Evolutionary conservation across 2,329 filamentous ascomycete genomes (phyloP), one percentile per base, ranked within the genome.

Genomic region (Hypoxylon sp.): DNA sequence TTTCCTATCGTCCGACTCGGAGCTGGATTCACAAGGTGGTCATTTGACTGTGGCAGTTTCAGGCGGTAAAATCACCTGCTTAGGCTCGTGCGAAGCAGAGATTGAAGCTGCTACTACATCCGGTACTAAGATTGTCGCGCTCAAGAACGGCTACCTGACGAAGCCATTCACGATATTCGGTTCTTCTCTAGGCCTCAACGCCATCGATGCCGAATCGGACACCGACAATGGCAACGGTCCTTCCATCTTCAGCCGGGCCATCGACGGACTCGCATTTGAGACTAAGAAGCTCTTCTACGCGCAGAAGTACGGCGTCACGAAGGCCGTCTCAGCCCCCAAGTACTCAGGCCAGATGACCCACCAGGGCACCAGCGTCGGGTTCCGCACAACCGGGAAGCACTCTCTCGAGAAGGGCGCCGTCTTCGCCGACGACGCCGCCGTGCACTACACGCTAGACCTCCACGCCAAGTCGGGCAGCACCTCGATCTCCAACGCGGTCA

Each of bases 71-170:
- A 79, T 89, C 17, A 68, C 76, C 15, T 89, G 87, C 65, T 62
- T 86, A 6, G 86, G 87, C 2, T 10, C 66, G 1, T 89, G 87
- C 69, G 55, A 67, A 1, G 58, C 69, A 0, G 79, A 85, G 55
- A 65, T 83, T 2, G 63, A 72, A 3, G 68, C 72, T 0, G 77
- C 79, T 2, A 60, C 69, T 3, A 62, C 67, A 2, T 63, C 71
- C 2, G 73, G 73, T 4, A 67, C 69, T 52, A 72, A 73, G 42
- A 68, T 76, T 1, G 70, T 89, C 21, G 51, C 74, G 5, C 77
- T 90, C 4, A 66, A 77, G 17, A 79, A 89, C 62, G 88, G 87
- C 1, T 79, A 88, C 65, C 67, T 89, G n/a, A 81, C 83, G 4
- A 77, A 81, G 4, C 78, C 85, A 0, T 81, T 89, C 59, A 87